These are phyloP conservation scores for Penicillium sp. DNA, from an alignment of 2,329 filamentous ascomycete genomes.

Conservation along the genomic window DNA sequence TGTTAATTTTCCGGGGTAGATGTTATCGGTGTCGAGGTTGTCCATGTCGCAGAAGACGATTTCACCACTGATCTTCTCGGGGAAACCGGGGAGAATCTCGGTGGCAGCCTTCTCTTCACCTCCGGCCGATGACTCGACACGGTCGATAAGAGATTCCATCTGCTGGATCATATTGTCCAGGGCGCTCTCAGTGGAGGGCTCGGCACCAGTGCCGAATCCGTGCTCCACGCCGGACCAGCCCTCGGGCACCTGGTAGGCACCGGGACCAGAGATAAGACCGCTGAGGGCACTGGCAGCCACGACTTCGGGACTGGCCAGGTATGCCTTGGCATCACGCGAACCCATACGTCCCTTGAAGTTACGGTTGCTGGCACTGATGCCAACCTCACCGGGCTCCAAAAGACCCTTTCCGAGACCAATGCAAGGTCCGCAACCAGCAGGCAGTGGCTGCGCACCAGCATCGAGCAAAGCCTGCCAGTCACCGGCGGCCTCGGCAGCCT, in stretches of 20 bases:
- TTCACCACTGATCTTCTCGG: conserved; percentile 77
- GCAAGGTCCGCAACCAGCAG: conserved; percentile 77
- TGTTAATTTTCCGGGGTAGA: conserved; percentile 89
- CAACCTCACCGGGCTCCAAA: conserved; percentile 80
- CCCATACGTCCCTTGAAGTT: conserved; percentile 95
- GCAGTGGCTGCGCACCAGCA: conserved; percentile 72
- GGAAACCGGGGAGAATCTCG: conserved; percentile 81
- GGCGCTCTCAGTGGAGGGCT: conserved; percentile 65
- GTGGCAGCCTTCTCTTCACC: conserved; percentile 44
- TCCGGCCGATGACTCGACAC: conserved; percentile 30
- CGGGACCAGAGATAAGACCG: conserved; percentile 62
- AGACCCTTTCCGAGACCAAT: conserved; percentile 82
- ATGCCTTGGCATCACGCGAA: conserved; percentile 73
- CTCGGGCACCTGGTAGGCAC: conserved; percentile 72
- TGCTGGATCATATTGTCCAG: conserved; percentile 71
- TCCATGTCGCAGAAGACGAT: conserved; percentile 84
- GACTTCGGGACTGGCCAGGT: conserved; percentile 84
- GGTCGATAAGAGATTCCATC: conserved; percentile 62
- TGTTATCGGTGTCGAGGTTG: conserved; percentile 88
- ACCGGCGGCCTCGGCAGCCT: conserved; percentile 72
- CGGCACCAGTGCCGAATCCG: conserved; percentile 69
- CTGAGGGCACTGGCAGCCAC: conserved; percentile 83
- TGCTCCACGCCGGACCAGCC: conserved; percentile 62
- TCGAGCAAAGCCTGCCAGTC: conserved; percentile 83
- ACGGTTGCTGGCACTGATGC: conserved; percentile 79